Evolutionary conservation across 805 yeast genomes (phyloP), one percentile per base, ranked within the genome.

Genomic region (Phaffomyces antillensis): DNA sequence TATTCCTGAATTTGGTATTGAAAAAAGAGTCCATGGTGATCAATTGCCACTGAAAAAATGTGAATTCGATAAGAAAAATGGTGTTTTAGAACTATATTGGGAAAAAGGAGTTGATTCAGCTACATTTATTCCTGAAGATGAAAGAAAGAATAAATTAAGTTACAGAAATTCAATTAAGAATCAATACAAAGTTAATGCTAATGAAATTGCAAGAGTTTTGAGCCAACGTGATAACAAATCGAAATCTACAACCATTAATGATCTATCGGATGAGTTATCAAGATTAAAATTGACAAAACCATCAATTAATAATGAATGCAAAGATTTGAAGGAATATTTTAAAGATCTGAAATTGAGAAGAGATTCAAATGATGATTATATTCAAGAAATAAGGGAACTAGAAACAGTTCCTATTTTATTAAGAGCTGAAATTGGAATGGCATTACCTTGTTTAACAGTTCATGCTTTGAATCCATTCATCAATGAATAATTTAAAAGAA

Each of bases 21-120:
- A 90, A 61, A 90, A 90, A 65, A 75, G 97, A 58, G 96, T 90
- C 20, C 99, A 93, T 59, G 97, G 98, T 25, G 99, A 93, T 65
- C 98, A 93, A 65, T 71, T 93, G 45, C 98, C 98, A 11, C 71
- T 91, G 50, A 78, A 78, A 23, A 90, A 89, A 63, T 98, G 97
- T 6, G 98, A 93, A 63, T 93, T 85, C 62, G 90, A 86, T 62
- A 85, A 83, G 59, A 56, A 60, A 16, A 68, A 75, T 36, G 74
- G 87, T 38, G 66, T 79, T 10, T 71, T 91, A 56, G 96, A 91
- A 61, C 69, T 91, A 40, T 88, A 77, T 60, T 91, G 99, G 99
- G 95, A 88, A 63, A 79, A 78, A 42, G 91, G 90, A n/a, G 77
- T 85, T 43, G 97, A 91, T 62, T 77, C 96, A 20, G 96, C 96